Percentiles rank a stretch among this genome's conserved stretches.
Evolutionary conservation across 352 stramenopile species (phyloP).

Genomic region (Thraustochytrium aureum): DNA sequence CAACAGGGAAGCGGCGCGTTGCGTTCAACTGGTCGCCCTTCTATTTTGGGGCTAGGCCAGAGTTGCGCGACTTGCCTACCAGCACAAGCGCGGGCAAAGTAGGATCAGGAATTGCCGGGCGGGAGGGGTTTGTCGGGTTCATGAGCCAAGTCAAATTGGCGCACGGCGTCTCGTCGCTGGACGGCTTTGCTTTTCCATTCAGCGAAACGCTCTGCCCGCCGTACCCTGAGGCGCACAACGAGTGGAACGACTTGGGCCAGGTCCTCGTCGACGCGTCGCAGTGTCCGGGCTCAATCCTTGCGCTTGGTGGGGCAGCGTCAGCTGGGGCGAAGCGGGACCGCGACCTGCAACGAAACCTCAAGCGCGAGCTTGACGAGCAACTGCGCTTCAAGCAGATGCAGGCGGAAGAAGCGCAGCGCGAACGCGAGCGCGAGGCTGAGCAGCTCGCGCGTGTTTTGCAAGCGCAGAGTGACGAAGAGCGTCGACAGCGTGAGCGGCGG

Average conservation of each 20-base stretch:
- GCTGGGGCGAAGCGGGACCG: too few relatives aligned
- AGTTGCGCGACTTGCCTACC: too few relatives aligned
- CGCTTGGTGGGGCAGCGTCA: background rate
- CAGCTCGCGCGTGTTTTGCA: background rate
- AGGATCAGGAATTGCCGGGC: background rate
- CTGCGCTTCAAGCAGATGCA: background rate
- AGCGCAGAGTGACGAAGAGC: background rate
- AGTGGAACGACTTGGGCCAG: background rate
- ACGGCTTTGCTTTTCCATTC: background rate
- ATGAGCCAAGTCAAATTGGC: background rate
- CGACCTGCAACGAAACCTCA: background rate
- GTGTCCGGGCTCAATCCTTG: background rate
- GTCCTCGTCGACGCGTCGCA: background rate
- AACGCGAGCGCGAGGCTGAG: background rate
- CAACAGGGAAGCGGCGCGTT: background rate
- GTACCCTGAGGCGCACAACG: background rate
- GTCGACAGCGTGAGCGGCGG: background rate
- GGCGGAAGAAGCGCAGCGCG: background rate
- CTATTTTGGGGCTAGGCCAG: background rate
- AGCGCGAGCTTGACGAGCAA: background rate
- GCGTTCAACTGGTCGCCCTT: constrained; percentile 1
- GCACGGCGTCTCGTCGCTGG: background rate
- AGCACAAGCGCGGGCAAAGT: background rate
- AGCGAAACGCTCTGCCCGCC: background rate
- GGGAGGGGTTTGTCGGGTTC: background rate